Conservation (phyloP, 2,329 filamentous ascomycete species). For the Endocalyx cinctus region DNA sequence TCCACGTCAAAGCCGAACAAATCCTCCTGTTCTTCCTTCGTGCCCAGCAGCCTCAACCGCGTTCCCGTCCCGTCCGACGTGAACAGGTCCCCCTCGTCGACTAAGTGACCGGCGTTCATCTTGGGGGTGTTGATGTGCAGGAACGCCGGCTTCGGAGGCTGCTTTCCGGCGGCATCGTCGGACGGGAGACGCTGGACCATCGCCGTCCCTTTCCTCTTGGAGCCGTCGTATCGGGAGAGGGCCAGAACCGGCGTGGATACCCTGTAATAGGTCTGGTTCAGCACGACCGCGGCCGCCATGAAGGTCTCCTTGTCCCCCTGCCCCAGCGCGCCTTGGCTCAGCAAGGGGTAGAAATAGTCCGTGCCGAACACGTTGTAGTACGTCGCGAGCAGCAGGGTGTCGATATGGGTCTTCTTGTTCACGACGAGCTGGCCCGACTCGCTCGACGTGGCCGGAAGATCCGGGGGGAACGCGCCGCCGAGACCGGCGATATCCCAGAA, state of each 20-base stretch:
- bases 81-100: constrained; percentile 19
- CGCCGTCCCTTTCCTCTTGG: not conserved
- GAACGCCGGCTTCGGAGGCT: constrained; percentile 11
- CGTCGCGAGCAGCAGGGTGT: constrained; percentile 38
- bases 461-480: constrained; percentile 21
- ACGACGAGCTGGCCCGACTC: constrained; percentile 42
- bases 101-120: constrained; percentile 23
- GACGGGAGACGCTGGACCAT: not conserved
- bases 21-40: constrained; percentile 12
- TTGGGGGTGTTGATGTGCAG: constrained; percentile 24
- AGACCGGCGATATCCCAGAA: constrained; percentile 34
- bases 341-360: constrained; percentile 37
- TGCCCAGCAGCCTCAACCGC: constrained; percentile 19
- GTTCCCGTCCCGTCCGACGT: constrained; percentile 9
- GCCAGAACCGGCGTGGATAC: constrained; percentile 21
- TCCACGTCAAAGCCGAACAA: constrained; percentile 21
- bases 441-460: constrained; percentile 28
- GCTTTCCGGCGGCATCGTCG: not conserved
- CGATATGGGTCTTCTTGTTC: constrained; percentile 35
- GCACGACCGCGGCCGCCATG: constrained; percentile 35
- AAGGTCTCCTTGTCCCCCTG: constrained; percentile 50
- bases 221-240: not conserved
- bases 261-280: constrained; percentile 35
- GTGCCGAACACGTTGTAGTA: constrained; percentile 47
- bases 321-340: constrained; percentile 41